Evolutionary conservation across 2,329 filamentous ascomycete genomes (phyloP), one percentile per base, ranked within the genome.

Genomic region (Diaporthe longicolla): DNA sequence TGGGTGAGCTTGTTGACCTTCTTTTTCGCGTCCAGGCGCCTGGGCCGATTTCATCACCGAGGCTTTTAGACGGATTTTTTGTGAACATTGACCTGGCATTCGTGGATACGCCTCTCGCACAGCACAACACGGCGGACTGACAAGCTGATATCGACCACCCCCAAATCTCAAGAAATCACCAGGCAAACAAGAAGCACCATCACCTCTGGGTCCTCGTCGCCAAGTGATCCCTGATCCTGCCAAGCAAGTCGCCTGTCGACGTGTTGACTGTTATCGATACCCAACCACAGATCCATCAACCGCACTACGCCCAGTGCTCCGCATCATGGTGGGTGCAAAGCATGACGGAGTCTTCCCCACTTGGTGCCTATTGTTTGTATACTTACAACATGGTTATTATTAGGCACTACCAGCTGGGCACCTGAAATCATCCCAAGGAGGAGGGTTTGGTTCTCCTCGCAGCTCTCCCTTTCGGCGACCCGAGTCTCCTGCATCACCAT

Each of bases 401-500:
- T 80, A 89, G 90, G 88, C 86, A 81, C 88, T 86, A 82, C 87
- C 85, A 73, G 81, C 86, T 40, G 59, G 59, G 40, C 72, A 74
- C 52, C 52, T 73, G 24, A 75, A 75, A 50, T 69, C 68, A 13
- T 68, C 73, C 37, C 50, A 73, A 24, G 58, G 50, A 48, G 71
- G 48, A 70, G 74, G 43, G 40, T 63, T 69, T 35, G 48, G 91
- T 77, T 92, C 93, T 61, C 89, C 90, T 78, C 90, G 93, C 81
- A 89, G 85, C 79, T 93, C 91, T 68, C 91, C 91, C 17, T 93
- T 93, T 80, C 88, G 90, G 74, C 84, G 90, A 77, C 86, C 89
- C 70, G 89, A 90, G 77, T 91, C 90, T 26, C 89, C 91, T 26
- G 87, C 89, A 32, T 94, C 93, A 13, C 92, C 93, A 3, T 93